These are phyloP conservation scores for Theobroma grandiflorum DNA, from an alignment of 441 rosid genomes.

Conservation along the genomic window DNA sequence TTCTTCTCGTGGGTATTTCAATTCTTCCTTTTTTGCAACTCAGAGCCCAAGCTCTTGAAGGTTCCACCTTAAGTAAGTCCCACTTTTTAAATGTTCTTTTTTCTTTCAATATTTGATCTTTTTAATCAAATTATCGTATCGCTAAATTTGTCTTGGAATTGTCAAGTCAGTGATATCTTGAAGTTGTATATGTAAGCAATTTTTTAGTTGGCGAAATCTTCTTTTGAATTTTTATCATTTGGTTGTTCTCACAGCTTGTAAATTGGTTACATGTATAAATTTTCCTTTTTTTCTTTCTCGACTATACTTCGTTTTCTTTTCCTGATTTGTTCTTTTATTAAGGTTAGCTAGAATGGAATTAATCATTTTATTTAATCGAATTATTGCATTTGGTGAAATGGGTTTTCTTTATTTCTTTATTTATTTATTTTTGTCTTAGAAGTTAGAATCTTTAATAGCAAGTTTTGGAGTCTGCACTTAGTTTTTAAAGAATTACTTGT, in stretches of 20 bases:
- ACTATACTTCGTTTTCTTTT: background rate
- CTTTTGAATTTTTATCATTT: background rate
- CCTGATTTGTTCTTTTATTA: background rate
- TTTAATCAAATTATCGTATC: background rate
- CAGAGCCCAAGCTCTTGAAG: conserved; percentile 64
- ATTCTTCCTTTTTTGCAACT: conserved; percentile 75
- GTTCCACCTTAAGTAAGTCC: conserved; percentile 45
- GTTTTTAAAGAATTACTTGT: background rate
- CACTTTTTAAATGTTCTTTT: background rate
- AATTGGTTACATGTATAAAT: background rate
- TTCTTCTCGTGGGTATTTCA: conserved; percentile 77
- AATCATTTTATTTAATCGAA: background rate
- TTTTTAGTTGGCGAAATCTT: background rate
- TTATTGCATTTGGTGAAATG: conserved; percentile 7
- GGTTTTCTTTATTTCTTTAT: background rate
- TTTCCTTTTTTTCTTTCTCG: background rate
- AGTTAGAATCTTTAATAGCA: background rate
- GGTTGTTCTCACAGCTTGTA: background rate
- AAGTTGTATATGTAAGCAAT: background rate
- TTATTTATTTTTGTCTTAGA: background rate
- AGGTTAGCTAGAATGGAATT: conserved; percentile 1
- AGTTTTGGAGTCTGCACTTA: background rate
- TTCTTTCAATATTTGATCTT: background rate
- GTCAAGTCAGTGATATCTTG: background rate
- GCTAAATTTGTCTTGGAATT: background rate